These are phyloP conservation scores for Didymosphaeria variabile DNA, from an alignment of 2,329 filamentous ascomycete genomes.

Conservation along the genomic window DNA sequence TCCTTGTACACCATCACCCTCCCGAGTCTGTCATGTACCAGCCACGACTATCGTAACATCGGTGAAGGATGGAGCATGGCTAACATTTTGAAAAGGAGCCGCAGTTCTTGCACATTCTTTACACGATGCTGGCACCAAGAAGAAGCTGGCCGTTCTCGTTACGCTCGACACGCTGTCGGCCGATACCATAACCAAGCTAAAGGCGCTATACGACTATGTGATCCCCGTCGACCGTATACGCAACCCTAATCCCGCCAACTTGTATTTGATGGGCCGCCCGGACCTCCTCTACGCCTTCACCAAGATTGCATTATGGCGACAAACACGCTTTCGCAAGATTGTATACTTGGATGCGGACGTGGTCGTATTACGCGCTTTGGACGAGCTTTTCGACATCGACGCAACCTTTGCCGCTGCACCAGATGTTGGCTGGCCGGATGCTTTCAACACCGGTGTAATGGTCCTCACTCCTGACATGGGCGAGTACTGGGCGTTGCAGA, in stretches of 20 bases:
- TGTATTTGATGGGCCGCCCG: constrained; percentile 88
- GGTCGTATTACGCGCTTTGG: constrained; percentile 87
- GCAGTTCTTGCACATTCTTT: constrained; percentile 94
- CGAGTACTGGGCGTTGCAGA: constrained; percentile 85
- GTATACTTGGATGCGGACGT: constrained; percentile 96
- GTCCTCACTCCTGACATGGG: constrained; percentile 84
- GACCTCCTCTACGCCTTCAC: constrained; percentile 95
- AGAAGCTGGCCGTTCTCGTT: constrained; percentile 85
- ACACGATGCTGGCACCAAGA: constrained; percentile 85
- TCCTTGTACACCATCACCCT: not conserved
- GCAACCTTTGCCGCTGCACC: constrained; percentile 76
- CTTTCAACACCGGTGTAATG: constrained; percentile 99
- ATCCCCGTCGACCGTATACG: constrained; percentile 83
- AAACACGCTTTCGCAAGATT: constrained; percentile 87
- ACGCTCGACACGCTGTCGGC: constrained; percentile 80
- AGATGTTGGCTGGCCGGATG: constrained; percentile 97
- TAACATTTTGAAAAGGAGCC: constrained; percentile 68
- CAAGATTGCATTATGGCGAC: constrained; percentile 94
- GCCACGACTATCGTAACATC: not conserved
- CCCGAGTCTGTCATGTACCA: not conserved
- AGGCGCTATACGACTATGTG: constrained; percentile 86
- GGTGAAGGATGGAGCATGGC: constrained; percentile 10
- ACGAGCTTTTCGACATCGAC: constrained; percentile 83
- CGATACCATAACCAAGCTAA: constrained; percentile 79
- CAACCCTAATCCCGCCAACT: constrained; percentile 80